These are phyloP conservation scores for Periconia macrospinosa DNA, from an alignment of 2,329 filamentous ascomycete genomes.

Conservation along the genomic window DNA sequence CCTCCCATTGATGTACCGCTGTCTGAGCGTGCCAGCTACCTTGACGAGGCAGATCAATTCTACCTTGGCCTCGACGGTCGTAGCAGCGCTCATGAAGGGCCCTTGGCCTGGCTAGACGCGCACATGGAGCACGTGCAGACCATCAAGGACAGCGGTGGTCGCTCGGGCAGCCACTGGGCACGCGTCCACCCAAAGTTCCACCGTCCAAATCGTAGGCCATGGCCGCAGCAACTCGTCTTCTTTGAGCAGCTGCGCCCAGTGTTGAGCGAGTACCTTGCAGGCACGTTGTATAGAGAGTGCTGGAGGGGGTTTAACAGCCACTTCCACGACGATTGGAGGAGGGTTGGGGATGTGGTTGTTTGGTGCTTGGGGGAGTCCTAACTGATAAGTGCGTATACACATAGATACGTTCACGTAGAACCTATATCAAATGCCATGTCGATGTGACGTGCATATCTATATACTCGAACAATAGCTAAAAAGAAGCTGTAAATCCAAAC, in stretches of 20 bases:
- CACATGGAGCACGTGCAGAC: conserved; percentile 44
- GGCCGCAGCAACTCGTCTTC: conserved; percentile 55
- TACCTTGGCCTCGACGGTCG: conserved; percentile 54
- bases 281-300: conserved; percentile 59
- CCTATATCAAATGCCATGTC: not conserved
- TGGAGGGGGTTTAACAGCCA: conserved; percentile 63
- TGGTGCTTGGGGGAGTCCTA: conserved; percentile 47
- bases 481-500: too few relatives aligned
- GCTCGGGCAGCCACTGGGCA: conserved; percentile 26
- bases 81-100: conserved; percentile 49
- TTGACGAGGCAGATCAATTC: conserved; percentile 90
- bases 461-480: too few relatives aligned
- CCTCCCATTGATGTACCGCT: conserved; percentile 74
- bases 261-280: conserved; percentile 47
- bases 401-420: not conserved
- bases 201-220: conserved; percentile 25
- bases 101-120: conserved; percentile 41
- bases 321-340: conserved; percentile 64
- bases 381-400: not conserved
- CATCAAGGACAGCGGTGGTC: conserved; percentile 18
- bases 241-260: conserved; percentile 61
- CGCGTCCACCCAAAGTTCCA: conserved; percentile 24
- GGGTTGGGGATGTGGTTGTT: conserved; percentile 64
- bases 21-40: conserved; percentile 66
- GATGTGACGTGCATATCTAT: too few relatives aligned